These are phyloP conservation scores for Phaeosphaeriaceae sp. DNA, from an alignment of 2,329 filamentous ascomycete genomes.

Conservation along the genomic window DNA sequence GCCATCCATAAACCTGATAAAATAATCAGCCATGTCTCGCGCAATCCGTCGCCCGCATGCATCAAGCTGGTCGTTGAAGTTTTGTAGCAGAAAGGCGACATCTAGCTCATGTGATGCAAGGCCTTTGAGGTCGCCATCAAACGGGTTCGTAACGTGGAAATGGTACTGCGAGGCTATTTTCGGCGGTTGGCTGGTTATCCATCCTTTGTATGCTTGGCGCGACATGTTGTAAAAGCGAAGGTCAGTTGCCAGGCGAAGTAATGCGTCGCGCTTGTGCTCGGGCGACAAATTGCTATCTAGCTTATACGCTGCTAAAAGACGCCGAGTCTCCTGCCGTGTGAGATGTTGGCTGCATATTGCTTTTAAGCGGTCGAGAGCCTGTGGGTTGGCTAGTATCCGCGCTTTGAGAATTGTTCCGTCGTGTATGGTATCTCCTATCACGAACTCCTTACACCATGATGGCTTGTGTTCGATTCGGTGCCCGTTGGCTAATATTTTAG, in stretches of 20 bases:
- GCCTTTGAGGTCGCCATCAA: constrained; percentile 27
- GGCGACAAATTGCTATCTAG: constrained; percentile 42
- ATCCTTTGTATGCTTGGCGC: constrained; percentile 45
- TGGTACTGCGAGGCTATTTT: constrained; percentile 27
- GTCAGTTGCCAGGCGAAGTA: constrained; percentile 52
- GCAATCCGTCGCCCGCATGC: constrained; percentile 13
- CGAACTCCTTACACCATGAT: constrained; percentile 54
- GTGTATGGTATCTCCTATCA: constrained; percentile 56
- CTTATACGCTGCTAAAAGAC: constrained; percentile 45
- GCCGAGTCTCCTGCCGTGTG: constrained; percentile 20
- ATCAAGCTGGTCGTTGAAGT: constrained; percentile 29
- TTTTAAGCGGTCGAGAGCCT: constrained; percentile 17
- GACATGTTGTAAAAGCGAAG: constrained; percentile 54
- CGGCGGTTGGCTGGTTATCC: constrained; percentile 18
- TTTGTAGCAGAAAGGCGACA: constrained; percentile 36
- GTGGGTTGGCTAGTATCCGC: constrained; percentile 40
- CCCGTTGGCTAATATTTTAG: constrained; percentile 23
- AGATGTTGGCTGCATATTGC: constrained; percentile 23
- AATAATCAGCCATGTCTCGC: constrained; percentile 28
- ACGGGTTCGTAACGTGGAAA: constrained; percentile 39
- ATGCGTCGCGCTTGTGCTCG: constrained; percentile 10
- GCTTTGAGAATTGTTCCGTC: constrained; percentile 46
- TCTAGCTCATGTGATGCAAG: constrained; percentile 41
- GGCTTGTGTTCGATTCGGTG: constrained; percentile 42
- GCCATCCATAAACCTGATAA: constrained; percentile 32